phyloP scores from a whole-genome alignment of 2,329 filamentous ascomycete genomes.

The Neonectria coccinea region DNA sequence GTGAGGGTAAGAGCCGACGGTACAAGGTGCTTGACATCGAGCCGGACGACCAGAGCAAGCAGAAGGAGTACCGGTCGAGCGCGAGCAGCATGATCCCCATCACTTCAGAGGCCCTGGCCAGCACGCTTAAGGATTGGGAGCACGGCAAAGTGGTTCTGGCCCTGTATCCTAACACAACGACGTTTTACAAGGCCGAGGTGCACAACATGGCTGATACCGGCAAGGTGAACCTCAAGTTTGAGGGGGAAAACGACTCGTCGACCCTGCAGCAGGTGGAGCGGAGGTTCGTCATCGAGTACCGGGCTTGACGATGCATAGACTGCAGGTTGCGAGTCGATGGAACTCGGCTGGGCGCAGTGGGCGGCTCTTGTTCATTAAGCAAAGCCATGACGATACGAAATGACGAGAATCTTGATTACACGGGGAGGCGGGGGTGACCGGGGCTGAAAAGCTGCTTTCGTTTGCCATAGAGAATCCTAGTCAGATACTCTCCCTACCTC shows the following conservation, averaged over 20 bases:
- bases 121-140: constrained; percentile 69
- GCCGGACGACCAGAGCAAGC: constrained; percentile 75
- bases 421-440: not conserved
- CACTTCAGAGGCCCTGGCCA: constrained; percentile 63
- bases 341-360: not conserved
- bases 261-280: constrained; percentile 81
- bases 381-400: not conserved
- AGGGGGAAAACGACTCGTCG: constrained; percentile 80
- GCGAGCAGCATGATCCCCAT: constrained; percentile 84
- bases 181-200: constrained; percentile 87
- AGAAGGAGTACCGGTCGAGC: constrained; percentile 76
- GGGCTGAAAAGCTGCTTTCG: not conserved
- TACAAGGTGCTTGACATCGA: constrained; percentile 86
- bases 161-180: constrained; percentile 85
- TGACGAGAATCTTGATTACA: not conserved
- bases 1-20: constrained; percentile 80
- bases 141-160: constrained; percentile 80
- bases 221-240: constrained; percentile 77
- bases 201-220: constrained; percentile 72
- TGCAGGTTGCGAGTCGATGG: not conserved
- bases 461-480: not conserved
- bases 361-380: not conserved
- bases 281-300: constrained; percentile 81
- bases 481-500: not conserved
- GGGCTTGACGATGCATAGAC: constrained; percentile 48